Evolutionary conservation across 139 green algal genomes (phyloP), one percentile per base, ranked within the genome.

Genomic region (Auxenochlorella pyrenoidosa): DNA sequence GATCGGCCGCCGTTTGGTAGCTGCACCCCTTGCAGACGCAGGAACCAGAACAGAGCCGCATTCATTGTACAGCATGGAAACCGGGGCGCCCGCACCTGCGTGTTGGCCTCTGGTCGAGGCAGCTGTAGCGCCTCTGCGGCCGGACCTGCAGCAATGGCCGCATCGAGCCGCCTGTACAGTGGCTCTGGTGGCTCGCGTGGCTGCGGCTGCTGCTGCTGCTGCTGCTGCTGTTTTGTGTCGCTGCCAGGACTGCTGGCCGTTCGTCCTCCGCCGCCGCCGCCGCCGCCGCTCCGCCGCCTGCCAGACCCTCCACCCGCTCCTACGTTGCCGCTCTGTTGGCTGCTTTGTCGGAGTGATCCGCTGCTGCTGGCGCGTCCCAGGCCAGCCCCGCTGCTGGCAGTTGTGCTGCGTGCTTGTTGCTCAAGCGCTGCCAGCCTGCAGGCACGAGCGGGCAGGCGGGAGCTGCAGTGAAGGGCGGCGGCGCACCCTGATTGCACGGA

Each of bases 351-450:
- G 3, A 63, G 2, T 26, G 34, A 38, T 3, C 2, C 13, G 70
- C 70, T 76, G 70, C 70, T 38, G n/a, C 40, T 76, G 12, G n/a
- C 34, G 30, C n/a, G 63, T 4, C 4, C 30, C 30, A 16, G 8
- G 4, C 63, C 63, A 34, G 28, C 28, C 30, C 28, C 63, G 38
- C 4, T 51, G 5, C 43, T 36, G 34, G 21, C 32, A 0, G 82
- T 16, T 60, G 36, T 15, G 83, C 30, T 68, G 40, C 71, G 5
- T 28, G 6, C 2, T 36, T 47, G 60, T 36, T 89, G 60, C 30
- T 89, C 77, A 19, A 89, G 80, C 8, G 86, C 86, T 5, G 86
- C 86, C 8, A 89, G 41, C 63, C 86, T 89, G 77, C 22, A 68
- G 16, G 30, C 21, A 30, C 26, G 4, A 41, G 26, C 4, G n/a